Percentiles rank a stretch among this genome's conserved stretches.
These are phyloP conservation scores for Oryza glumipatula DNA, from an alignment of 176 grass and related monocot species.

Conservation along the genomic window DNA sequence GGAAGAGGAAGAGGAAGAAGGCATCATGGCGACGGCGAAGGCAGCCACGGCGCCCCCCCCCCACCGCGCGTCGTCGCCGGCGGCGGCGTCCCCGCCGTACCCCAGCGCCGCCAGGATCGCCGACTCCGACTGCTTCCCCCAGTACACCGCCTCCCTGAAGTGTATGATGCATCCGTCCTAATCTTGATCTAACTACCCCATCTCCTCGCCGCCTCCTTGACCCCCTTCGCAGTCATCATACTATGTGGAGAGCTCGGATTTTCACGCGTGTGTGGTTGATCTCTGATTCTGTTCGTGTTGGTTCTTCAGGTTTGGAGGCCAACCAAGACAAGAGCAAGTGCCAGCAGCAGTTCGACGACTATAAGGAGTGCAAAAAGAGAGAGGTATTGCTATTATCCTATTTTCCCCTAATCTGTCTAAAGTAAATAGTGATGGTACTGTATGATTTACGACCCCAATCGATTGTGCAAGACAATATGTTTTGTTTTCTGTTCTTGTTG, in stretches of 20 bases:
- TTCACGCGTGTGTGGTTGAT: background rate
- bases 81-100: constrained; percentile 51
- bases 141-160: constrained; percentile 92
- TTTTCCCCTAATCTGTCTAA: background rate
- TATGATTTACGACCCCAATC: background rate
- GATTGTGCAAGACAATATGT: background rate
- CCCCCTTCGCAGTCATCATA: background rate
- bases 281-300: background rate
- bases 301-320: constrained; percentile 62
- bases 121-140: constrained; percentile 76
- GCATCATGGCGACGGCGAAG: constrained; percentile 52
- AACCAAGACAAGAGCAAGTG: constrained; percentile 90
- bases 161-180: constrained; percentile 44
- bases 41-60: constrained; percentile 43
- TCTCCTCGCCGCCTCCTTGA: background rate
- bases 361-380: constrained; percentile 96
- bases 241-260: background rate
- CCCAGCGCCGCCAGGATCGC: constrained; percentile 65
- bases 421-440: background rate
- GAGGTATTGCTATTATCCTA: constrained; percentile 52
- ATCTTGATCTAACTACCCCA: background rate
- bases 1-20: background rate
- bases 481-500: background rate
- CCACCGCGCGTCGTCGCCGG: constrained; percentile 41
- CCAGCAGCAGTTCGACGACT: constrained; percentile 84